Evolutionary conservation across 2,329 filamentous ascomycete genomes (phyloP).

Genomic region (Cryphonectria parasitica): DNA sequence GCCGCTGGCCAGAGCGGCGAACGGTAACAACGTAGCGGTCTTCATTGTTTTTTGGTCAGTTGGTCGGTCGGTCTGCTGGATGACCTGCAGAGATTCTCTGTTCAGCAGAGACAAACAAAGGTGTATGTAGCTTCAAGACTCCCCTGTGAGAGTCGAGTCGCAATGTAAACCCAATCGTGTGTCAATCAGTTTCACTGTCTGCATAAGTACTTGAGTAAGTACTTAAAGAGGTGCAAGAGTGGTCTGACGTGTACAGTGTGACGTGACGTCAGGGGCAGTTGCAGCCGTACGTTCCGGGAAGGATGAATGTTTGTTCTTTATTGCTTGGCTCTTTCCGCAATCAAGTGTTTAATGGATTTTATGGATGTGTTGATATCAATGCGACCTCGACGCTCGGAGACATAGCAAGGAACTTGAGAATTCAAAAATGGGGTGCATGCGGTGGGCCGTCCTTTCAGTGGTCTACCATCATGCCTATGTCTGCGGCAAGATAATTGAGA

Average conservation of each 20-base stretch:
- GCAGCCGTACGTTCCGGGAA: constrained; percentile 7
- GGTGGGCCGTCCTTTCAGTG: too few relatives aligned
- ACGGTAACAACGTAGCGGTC: constrained; percentile 27
- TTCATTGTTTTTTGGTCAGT: constrained; percentile 29
- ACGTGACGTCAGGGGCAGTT: constrained; percentile 24
- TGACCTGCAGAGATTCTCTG: background rate
- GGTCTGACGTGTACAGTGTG: constrained; percentile 13
- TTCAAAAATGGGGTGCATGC: background rate
- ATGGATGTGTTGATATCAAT: background rate
- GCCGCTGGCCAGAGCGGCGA: constrained; percentile 32
- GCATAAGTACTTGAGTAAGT: background rate
- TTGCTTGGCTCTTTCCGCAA: background rate
- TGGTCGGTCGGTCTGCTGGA: background rate
- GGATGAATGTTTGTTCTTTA: background rate
- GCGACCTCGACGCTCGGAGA: background rate
- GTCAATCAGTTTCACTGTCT: constrained; percentile 1
- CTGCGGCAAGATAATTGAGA: background rate
- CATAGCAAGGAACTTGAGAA: background rate
- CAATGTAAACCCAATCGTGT: background rate
- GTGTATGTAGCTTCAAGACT: background rate
- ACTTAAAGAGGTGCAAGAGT: background rate
- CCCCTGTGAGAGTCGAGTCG: background rate
- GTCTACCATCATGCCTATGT: background rate
- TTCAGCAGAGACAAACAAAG: background rate
- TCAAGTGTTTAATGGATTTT: background rate